Base-by-base conservation (phyloP, 768 basidiomycete genomes). In the Suillus brevipes region DNA sequence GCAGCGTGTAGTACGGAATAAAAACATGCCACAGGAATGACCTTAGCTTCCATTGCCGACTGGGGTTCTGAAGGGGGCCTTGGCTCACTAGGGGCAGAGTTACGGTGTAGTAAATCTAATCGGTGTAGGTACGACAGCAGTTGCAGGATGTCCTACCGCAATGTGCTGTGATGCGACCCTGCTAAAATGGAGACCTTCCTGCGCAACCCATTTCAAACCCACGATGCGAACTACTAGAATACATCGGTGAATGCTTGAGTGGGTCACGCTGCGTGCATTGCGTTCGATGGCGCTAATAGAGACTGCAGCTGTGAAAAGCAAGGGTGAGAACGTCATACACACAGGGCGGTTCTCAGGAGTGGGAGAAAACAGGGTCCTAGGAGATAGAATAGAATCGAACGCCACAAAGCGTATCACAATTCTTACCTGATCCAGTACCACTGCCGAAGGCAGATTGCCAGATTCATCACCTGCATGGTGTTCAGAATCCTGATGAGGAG, bases 351-450 rank as follows among this genome's bases (percentile, higher is more conserved):
- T 52, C 60, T 76, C 73, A 71, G 67, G 71, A 70, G 73, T 42
- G 36, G 25, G 42, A 52, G 42, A 45, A n/a, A 60, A 31, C 42
- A 20, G 50, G 16, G n/a, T 25, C 59, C 0, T 12, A n/a, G 31
- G 34, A 43, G 9, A 62, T 20, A 63, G 34, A n/a, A 13, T 20
- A 6, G 25, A 13, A 45, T 67, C 56, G 69, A 55, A 36, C 34
- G 6, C 23, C 45, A 14, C 1, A 34, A 31, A 45, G 12, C 7
- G 25, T 38, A 12, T 31, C 5, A 20, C 36, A 20, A 50, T 37
- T 34, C 68, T 66, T 42, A 65, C 69, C 67, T 75, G 75, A 4
- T 75, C 74, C 65, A 75, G 42, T n/a, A 63, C 75, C 0, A 65
- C 18, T n/a, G 58, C 47, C 4, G 74, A 69, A 10, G 74, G 64